Evolutionary conservation across 2,329 filamentous ascomycete species (phyloP), one percentile per base, ranked within the genome.

Genomic region (Zymoseptoria tritici): DNA sequence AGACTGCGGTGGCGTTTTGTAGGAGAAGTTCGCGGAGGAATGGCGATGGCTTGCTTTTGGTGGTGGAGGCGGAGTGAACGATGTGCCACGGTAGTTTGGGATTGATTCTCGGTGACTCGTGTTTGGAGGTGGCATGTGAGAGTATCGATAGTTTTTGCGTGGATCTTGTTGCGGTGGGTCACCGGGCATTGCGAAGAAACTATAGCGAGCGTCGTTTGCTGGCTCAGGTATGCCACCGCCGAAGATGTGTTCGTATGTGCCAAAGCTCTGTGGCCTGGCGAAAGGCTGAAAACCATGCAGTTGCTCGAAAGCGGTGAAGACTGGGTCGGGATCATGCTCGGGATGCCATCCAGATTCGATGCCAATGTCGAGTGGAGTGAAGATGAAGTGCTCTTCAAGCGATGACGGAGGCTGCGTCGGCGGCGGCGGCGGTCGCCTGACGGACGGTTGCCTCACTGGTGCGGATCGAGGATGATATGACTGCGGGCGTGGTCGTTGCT

Each of bases 121-220:
- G 54, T 13, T 31, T 54, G 52, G 56, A 29, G 21, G 58, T 54
- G 52, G 54, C 31, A 49, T 55, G 57, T 4, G 58, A 55, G 60
- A 63, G 52, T 60, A 59, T 29, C 62, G 62, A 21, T 60, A 59
- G n/a, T 58, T 60, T 55, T 66, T 67, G 3, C 58, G 60, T 29
- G 61, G 61, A 13, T 22, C 50, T 42, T 55, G 52, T 49, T 55
- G 20, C 52, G 50, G 61, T 24, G 58, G 26, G 16, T 52, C 58
- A n/a, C 61, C 58, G 7, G 64, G 61, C 57, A 62, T 62, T n/a
- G 59, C 57, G 52, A 68, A 70, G 59, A 65, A 64, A 53, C 57
- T 51, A 31, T 62, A 60, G 36, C 63, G 58, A 21, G 58, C 56
- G 13, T 62, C 59, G 20, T 58, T 57, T 19, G 57, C 52, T 9